Conservation (phyloP, 768 basidiomycete species). For the Psilocybe subaeruginosa region DNA sequence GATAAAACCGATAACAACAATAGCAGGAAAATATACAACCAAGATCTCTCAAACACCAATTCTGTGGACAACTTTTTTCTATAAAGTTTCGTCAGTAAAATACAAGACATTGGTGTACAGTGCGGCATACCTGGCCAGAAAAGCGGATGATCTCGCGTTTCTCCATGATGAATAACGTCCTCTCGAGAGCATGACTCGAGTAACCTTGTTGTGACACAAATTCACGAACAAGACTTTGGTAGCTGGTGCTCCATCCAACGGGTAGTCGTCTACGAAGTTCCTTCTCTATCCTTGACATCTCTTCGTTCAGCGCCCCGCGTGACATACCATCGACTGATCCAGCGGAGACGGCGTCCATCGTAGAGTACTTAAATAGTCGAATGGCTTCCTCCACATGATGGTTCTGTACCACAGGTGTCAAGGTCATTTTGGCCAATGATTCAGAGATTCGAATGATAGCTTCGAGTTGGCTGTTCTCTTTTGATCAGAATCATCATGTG, state of each 20-base stretch:
- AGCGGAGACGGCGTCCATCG: conserved; percentile 98
- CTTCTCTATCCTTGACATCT: conserved; percentile 88
- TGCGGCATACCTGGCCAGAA: conserved; percentile 59
- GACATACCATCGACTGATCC: conserved; percentile 93
- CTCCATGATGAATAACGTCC: conserved; percentile 90
- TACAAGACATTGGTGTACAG: background rate
- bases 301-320: conserved; percentile 89
- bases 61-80: conserved; percentile 51
- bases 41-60: conserved; percentile 19
- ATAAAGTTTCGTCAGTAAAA: conserved; percentile 10
- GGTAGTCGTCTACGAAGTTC: conserved; percentile 84
- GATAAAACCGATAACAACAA: conserved; percentile 9
- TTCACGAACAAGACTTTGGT: conserved; percentile 89
- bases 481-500: background rate
- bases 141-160: conserved; percentile 95
- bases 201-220: conserved; percentile 94
- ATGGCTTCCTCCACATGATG: conserved; percentile 99
- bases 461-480: conserved; percentile 76
- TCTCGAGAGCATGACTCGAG: conserved; percentile 87
- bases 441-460: conserved; percentile 99
- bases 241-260: conserved; percentile 96
- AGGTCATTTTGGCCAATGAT: conserved; percentile 91
- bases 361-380: conserved; percentile 96
- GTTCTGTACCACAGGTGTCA: conserved; percentile 83
- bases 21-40: background rate